Evolutionary conservation across 1,284 basidiomycete genomes (phyloP), one percentile per base, ranked within the genome.

Genomic region (Phenoliferia sp.): DNA sequence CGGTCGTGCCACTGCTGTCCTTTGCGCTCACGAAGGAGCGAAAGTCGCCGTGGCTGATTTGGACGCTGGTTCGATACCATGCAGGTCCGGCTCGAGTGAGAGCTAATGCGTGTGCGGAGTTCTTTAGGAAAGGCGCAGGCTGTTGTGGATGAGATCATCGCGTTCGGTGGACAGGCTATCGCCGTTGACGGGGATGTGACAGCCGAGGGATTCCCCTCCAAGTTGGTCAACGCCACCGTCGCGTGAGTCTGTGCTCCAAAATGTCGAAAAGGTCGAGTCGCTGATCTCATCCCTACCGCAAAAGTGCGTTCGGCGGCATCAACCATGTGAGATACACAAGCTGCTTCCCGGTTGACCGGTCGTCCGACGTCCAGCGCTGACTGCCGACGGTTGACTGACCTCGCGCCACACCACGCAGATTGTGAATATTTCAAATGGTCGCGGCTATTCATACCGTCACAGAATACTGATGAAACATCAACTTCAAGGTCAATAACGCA

Each of bases 21-120:
- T 91, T 59, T 93, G 91, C 72, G 88, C 90, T 7, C 86, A 86
- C 72, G 90, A 93, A 77, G 91, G 91, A 32, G 90, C 91, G 19
- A 92, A 90, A 77, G 87, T 93, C 56, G 90, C 93, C 70, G 87
- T 88, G 61, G 86, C 87, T 82, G 90, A 76, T 56, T 63, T 76
- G 19, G 75, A 76, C 60, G 69, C 67, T 32, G 89, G 89, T 91
- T 80, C 36, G 3, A 19, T 33, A 22, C 28, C 12, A 22, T 34
- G 22, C 29, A 65, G 54, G 59, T 55, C 34, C 39, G 26, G 56
- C 36, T 50, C 16, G 22, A 29, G 6, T 7, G 2, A 17, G 39
- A 16, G 39, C 54, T 59, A 36, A 52, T 39, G 39, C 39, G 48
- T 28, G 57, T 26, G n/a, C 16, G 59, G 16, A 17, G 3, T 5